phyloP scores from a whole-genome alignment of 208 protist species.

The Leishmania arabica region DNA sequence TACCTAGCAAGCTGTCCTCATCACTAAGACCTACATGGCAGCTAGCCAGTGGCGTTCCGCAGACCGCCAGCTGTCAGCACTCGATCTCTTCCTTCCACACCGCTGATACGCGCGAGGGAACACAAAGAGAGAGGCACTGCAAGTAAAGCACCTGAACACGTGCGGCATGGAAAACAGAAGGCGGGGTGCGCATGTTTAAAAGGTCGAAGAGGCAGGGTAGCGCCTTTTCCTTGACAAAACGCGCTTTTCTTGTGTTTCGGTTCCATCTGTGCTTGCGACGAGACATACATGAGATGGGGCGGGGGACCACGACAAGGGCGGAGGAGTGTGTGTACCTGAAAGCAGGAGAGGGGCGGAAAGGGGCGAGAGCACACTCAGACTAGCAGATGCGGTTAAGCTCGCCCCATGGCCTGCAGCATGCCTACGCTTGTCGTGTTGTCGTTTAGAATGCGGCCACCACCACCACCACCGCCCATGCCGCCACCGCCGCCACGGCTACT shows the following conservation, averaged over 20 bases:
- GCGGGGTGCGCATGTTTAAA: background rate
- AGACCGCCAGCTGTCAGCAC: background rate
- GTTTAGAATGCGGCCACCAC: conserved; percentile 61
- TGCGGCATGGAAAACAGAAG: background rate
- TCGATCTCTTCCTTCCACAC: background rate
- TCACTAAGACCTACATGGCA: background rate
- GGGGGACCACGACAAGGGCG: background rate
- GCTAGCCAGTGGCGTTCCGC: background rate
- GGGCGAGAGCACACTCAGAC: background rate
- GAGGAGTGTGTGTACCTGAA: conserved; percentile 1
- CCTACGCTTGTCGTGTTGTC: conserved; percentile 87
- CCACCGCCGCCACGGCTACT: conserved; percentile 20
- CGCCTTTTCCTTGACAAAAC: background rate
- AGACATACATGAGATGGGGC: background rate
- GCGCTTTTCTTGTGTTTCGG: background rate
- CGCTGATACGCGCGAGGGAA: background rate
- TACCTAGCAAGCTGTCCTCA: background rate
- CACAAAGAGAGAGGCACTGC: background rate
- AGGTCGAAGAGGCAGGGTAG: background rate
- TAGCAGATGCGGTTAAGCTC: conserved; percentile 37
- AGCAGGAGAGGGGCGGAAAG: background rate
- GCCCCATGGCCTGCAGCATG: conserved; percentile 85
- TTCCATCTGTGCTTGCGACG: background rate
- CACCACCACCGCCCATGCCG: conserved; percentile 32
- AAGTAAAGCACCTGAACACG: background rate